Percentiles rank a stretch among this genome's conserved stretches.
These are phyloP conservation scores for Nitzschia sp. DNA, from an alignment of 108 stramenopile genomes.

Conservation along the genomic window DNA sequence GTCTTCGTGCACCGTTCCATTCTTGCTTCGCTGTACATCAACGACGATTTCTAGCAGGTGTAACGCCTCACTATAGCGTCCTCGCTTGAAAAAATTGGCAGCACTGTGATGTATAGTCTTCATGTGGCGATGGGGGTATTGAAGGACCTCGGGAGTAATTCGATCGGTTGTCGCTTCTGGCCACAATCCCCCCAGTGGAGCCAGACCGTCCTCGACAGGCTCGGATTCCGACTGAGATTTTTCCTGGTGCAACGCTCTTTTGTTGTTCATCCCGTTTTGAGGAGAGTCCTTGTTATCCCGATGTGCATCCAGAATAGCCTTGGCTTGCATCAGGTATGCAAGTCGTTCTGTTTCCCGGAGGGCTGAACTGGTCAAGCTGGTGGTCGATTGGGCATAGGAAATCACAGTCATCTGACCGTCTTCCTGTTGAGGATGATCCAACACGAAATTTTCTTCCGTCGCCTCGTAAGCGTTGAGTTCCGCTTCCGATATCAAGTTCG, in stretches of 20 bases:
- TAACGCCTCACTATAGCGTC: conserved; percentile 32
- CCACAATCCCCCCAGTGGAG: conserved; percentile 45
- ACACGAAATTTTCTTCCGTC: conserved; percentile 32
- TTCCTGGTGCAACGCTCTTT: not conserved
- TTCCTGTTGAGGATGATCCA: conserved; percentile 9
- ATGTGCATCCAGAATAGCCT: conserved; percentile 20
- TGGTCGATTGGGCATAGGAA: conserved; percentile 23
- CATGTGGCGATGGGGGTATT: conserved; percentile 21
- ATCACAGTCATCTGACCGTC: conserved; percentile 9
- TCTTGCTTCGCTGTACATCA: conserved; percentile 30
- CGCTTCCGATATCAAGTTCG: not conserved
- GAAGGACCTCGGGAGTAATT: conserved; percentile 22
- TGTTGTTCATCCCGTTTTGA: not conserved
- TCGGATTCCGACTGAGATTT: conserved; percentile 14
- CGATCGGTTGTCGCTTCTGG: conserved; percentile 8
- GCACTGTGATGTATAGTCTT: conserved; percentile 30
- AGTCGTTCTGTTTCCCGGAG: conserved; percentile 15
- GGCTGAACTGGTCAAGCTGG: not conserved
- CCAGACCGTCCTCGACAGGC: conserved; percentile 56
- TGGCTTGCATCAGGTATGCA: conserved; percentile 25
- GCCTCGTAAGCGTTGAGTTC: conserved; percentile 12
- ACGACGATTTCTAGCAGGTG: conserved; percentile 41
- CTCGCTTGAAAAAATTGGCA: conserved; percentile 14
- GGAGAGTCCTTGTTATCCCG: conserved; percentile 27
- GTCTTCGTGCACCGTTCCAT: conserved; percentile 45